Percentiles rank a stretch among this genome's conserved stretches.
Conservation (phyloP, 1,139 yeast species). For the Hyphopichia pseudoburtonii region DNA sequence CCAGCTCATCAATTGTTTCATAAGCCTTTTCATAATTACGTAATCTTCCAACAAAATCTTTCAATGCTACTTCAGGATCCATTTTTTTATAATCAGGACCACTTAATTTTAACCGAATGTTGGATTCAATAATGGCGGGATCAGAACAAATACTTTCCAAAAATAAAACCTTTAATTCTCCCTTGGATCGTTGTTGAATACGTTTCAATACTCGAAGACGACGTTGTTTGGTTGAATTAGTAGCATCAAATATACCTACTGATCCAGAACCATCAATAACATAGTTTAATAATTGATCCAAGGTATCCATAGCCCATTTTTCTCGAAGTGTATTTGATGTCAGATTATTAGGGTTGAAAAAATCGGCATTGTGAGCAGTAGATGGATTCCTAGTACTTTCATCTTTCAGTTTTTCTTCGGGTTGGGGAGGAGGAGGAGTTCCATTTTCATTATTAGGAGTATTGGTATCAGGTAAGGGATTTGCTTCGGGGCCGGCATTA, state of each 20-base stretch:
- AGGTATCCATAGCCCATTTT: constrained; percentile 94
- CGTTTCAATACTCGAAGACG: constrained; percentile 67
- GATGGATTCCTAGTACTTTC: background rate
- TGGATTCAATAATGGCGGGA: constrained; percentile 71
- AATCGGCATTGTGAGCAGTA: constrained; percentile 66
- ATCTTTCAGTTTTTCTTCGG: constrained; percentile 16
- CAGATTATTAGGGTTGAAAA: constrained; percentile 79
- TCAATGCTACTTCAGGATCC: constrained; percentile 78
- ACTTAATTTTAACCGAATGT: constrained; percentile 77
- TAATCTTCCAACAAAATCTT: constrained; percentile 80
- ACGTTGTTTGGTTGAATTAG: constrained; percentile 80
- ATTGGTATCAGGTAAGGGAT: constrained; percentile 66
- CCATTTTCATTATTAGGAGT: constrained; percentile 34
- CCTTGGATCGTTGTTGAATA: constrained; percentile 68
- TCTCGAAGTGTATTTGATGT: constrained; percentile 71
- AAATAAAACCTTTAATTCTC: constrained; percentile 77
- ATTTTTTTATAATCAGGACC: constrained; percentile 92
- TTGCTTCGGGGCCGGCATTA: constrained; percentile 67
- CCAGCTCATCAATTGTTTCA: constrained; percentile 82
- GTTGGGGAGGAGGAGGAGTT: constrained; percentile 15
- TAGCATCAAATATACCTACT: constrained; percentile 94
- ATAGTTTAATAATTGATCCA: constrained; percentile 81
- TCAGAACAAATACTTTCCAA: constrained; percentile 88
- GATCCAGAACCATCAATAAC: constrained; percentile 79
- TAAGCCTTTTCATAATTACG: constrained; percentile 86